Conservation (phyloP, 164 flowering plant species). For the Umbellularia californica region DNA sequence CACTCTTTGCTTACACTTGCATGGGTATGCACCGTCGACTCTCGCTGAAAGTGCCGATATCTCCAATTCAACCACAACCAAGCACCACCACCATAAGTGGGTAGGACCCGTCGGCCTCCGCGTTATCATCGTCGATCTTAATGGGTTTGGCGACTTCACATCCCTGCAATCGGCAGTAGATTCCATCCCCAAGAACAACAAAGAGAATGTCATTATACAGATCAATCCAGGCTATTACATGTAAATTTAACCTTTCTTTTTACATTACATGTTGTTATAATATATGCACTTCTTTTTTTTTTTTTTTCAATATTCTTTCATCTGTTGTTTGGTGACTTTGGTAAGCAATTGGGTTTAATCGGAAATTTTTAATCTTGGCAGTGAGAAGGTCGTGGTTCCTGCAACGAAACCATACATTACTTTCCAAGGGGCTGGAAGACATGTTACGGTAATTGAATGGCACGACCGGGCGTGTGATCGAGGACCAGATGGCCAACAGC, state of each 20-base stretch:
- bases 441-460: slow-evolving; percentile 80
- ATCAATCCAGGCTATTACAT: slow-evolving; percentile 63
- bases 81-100: slow-evolving; percentile 44
- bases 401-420: slow-evolving; percentile 78
- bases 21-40: background rate
- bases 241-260: slow-evolving; percentile 28
- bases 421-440: slow-evolving; percentile 77
- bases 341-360: background rate
- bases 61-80: slow-evolving; percentile 3
- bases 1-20: background rate
- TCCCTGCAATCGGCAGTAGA: slow-evolving; percentile 81
- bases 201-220: slow-evolving; percentile 43
- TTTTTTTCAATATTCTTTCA: background rate
- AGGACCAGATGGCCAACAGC: slow-evolving; percentile 78
- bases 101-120: slow-evolving; percentile 57
- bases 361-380: slow-evolving; percentile 18
- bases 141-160: slow-evolving; percentile 56
- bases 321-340: slow-evolving; percentile 6
- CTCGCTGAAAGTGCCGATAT: background rate
- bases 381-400: slow-evolving; percentile 91
- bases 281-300: background rate
- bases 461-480: slow-evolving; percentile 79
- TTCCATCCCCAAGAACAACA: slow-evolving; percentile 56
- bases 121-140: slow-evolving; percentile 42
- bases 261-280: background rate